These are phyloP conservation scores for Byssothecium circinans DNA, from an alignment of 2,329 filamentous ascomycete species.

Conservation along the genomic window DNA sequence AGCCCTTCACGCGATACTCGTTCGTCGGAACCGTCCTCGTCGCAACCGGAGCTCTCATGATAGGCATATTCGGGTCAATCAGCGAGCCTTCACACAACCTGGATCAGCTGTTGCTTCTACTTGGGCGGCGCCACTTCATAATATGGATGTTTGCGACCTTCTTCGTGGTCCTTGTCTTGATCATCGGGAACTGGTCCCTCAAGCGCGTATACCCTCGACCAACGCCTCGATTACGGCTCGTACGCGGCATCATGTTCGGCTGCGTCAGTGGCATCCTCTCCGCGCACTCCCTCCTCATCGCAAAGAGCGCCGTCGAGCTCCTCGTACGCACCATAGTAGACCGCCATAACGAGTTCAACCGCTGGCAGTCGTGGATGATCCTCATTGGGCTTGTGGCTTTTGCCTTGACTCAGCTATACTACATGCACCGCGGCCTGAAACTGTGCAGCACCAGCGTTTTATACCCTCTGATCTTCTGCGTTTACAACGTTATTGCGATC, in stretches of 20 bases:
- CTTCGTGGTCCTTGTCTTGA: constrained; percentile 69
- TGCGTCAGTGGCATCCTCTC: constrained; percentile 87
- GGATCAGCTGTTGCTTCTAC: constrained; percentile 74
- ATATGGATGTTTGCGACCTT: constrained; percentile 85
- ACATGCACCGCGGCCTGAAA: constrained; percentile 89
- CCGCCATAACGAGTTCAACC: constrained; percentile 87
- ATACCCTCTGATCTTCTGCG: constrained; percentile 96
- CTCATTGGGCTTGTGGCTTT: constrained; percentile 77
- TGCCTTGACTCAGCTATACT: constrained; percentile 90
- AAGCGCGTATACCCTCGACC: constrained; percentile 43
- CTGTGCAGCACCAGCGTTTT: constrained; percentile 93
- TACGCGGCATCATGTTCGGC: constrained; percentile 84
- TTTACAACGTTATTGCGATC: constrained; percentile 99
- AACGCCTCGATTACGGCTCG: constrained; percentile 69
- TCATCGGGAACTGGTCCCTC: constrained; percentile 51
- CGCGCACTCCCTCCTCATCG: constrained; percentile 87
- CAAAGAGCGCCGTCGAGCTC: constrained; percentile 94
- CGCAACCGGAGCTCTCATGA: constrained; percentile 82
- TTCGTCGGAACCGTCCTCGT: constrained; percentile 86
- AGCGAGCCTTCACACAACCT: constrained; percentile 89
- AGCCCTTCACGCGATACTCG: constrained; percentile 95
- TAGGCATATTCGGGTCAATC: constrained; percentile 91
- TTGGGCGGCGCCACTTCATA: constrained; percentile 75
- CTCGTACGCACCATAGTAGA: constrained; percentile 85
- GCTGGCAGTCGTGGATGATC: constrained; percentile 94